Conservation (phyloP, 2,329 filamentous ascomycete species). For the Diaporthe amygdali region DNA sequence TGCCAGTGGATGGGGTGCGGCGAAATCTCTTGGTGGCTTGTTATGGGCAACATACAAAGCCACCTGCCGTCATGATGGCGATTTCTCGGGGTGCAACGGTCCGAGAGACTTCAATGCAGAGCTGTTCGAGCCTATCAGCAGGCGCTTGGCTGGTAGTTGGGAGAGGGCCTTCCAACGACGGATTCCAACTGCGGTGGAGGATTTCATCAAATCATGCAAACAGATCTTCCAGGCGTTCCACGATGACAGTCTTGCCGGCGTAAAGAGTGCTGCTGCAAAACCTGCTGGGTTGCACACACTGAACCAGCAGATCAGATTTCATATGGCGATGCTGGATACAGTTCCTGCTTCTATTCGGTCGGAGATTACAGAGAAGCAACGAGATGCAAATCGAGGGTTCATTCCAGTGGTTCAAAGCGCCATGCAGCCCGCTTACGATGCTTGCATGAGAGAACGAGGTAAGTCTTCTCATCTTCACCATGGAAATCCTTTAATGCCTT, state of each 20-base stretch:
- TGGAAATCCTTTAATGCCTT: not conserved
- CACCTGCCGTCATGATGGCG: slow-evolving; percentile 29
- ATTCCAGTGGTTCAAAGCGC: slow-evolving; percentile 48
- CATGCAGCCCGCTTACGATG: slow-evolving; percentile 53
- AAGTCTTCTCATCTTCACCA: not conserved
- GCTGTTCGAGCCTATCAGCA: slow-evolving; percentile 31
- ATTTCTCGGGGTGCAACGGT: slow-evolving; percentile 27
- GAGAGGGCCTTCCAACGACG: slow-evolving; percentile 34
- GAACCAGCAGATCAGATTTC: slow-evolving; percentile 27
- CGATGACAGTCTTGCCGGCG: slow-evolving; percentile 4
- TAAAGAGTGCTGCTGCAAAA: slow-evolving; percentile 11
- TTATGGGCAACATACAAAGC: slow-evolving; percentile 35
- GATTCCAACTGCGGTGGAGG: slow-evolving; percentile 23
- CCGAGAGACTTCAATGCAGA: slow-evolving; percentile 34
- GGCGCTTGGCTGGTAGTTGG: slow-evolving; percentile 30
- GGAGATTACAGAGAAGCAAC: slow-evolving; percentile 50
- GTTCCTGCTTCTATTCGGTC: slow-evolving; percentile 37
- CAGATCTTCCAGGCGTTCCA: slow-evolving; percentile 27
- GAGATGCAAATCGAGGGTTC: slow-evolving; percentile 60
- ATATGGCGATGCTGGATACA: slow-evolving; percentile 42
- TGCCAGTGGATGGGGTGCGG: slow-evolving; percentile 30
- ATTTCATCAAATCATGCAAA: slow-evolving; percentile 15
- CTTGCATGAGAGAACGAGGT: slow-evolving; percentile 50
- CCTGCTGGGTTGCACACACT: slow-evolving; percentile 28
- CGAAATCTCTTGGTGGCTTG: slow-evolving; percentile 28